These are phyloP conservation scores for Tetracladium setigerum DNA, from an alignment of 495 filamentous ascomycete genomes.

Conservation along the genomic window DNA sequence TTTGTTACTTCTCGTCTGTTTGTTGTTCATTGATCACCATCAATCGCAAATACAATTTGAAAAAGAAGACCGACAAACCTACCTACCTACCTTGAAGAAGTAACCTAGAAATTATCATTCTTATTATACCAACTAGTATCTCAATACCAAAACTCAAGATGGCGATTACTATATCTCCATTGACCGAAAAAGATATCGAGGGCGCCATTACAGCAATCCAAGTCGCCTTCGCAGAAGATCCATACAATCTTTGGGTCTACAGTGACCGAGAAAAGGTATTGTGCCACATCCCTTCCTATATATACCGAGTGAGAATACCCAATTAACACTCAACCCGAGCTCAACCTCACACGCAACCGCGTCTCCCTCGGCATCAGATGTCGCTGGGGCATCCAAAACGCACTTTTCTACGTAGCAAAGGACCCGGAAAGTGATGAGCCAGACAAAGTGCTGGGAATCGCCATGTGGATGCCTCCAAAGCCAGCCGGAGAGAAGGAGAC, in stretches of 20 bases:
- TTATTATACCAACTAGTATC: too few species aligned
- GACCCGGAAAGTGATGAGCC: constrained; percentile 26
- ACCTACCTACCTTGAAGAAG: too few species aligned
- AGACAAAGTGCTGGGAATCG: constrained; percentile 48
- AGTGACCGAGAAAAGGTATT: constrained; percentile 42
- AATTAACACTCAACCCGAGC: constrained; percentile 1
- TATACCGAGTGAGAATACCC: too few species aligned
- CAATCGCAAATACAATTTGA: too few species aligned
- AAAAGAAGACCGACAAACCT: too few species aligned
- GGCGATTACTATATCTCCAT: constrained; percentile 41
- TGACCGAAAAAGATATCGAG: constrained; percentile 52
- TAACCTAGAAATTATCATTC: too few species aligned
- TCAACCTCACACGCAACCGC: constrained; percentile 15
- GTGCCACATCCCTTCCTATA: too few species aligned
- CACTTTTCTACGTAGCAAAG: constrained; percentile 57
- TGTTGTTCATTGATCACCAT: too few species aligned
- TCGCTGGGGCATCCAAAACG: constrained; percentile 53
- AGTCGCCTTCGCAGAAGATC: constrained; percentile 57
- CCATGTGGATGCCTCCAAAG: constrained; percentile 55
- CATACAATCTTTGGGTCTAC: constrained; percentile 58
- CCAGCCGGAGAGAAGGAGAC: constrained; percentile 30
- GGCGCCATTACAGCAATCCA: constrained; percentile 44
- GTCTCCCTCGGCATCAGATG: constrained; percentile 43
- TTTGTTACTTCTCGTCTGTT: too few species aligned
- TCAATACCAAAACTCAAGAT: too few species aligned